Percentiles rank a stretch among this genome's conserved stretches.
These are phyloP conservation scores for Vicia villosa DNA, from an alignment of 306 rosid species.

Conservation along the genomic window DNA sequence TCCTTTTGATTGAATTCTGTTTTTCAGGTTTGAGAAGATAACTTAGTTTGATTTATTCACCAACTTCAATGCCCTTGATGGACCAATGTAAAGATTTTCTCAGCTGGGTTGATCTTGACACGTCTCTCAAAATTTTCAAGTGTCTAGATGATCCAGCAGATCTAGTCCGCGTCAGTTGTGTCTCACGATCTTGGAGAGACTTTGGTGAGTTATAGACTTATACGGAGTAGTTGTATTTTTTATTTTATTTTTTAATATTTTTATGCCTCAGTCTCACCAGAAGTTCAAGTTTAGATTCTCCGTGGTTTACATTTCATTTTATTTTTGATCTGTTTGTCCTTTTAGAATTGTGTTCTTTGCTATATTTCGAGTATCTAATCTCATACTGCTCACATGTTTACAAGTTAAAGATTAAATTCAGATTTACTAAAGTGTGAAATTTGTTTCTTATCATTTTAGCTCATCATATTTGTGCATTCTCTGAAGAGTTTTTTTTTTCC, in stretches of 20 bases:
- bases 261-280: conserved; percentile 6
- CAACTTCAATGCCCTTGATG: conserved; percentile 38
- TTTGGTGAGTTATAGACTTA: conserved; percentile 70
- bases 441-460: conserved; percentile 1
- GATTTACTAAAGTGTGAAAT: background rate
- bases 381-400: background rate
- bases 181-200: conserved; percentile 67
- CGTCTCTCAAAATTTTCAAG: conserved; percentile 49
- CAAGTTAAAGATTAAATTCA: conserved; percentile 7
- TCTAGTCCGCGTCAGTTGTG: conserved; percentile 54
- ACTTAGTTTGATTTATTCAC: conserved; percentile 30
- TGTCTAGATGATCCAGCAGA: conserved; percentile 71
- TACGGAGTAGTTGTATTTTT: background rate
- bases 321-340: conserved; percentile 6
- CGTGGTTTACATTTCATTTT: conserved; percentile 14
- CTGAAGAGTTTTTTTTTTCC: background rate
- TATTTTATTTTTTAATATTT: background rate
- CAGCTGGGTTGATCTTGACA: conserved; percentile 55
- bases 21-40: conserved; percentile 42
- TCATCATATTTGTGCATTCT: background rate
- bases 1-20: conserved; percentile 43
- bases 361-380: conserved; percentile 1
- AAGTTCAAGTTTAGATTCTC: conserved; percentile 2
- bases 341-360: conserved; percentile 21
- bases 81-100: conserved; percentile 54